These are phyloP conservation scores for Westerdykella aurantiaca DNA, from an alignment of 2,329 filamentous ascomycete species.

Conservation along the genomic window DNA sequence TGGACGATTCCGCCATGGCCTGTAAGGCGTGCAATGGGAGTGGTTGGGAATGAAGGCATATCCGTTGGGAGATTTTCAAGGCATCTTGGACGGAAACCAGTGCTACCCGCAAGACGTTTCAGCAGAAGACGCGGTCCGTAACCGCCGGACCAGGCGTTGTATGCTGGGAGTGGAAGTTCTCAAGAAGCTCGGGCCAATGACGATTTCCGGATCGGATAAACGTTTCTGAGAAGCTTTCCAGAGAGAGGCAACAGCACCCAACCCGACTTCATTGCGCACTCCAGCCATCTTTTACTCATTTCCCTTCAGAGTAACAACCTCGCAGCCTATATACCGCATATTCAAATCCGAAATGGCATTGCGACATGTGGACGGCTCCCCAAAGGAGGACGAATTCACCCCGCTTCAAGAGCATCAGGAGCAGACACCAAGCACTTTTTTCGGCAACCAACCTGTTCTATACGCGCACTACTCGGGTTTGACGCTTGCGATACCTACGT, in stretches of 20 bases:
- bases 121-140: too few relatives aligned
- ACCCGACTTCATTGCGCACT: too few relatives aligned
- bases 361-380: slow-evolving; percentile 52
- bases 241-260: too few relatives aligned
- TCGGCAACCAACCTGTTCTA: slow-evolving; percentile 63
- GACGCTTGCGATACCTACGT: slow-evolving; percentile 53
- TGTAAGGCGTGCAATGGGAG: slow-evolving; percentile 36
- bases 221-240: too few relatives aligned
- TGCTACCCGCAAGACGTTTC: neutral
- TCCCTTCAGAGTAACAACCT: too few relatives aligned
- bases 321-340: too few relatives aligned
- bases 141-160: too few relatives aligned
- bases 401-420: slow-evolving; percentile 63
- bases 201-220: too few relatives aligned
- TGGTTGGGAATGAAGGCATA: slow-evolving; percentile 39
- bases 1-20: slow-evolving; percentile 45
- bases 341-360: slow-evolving; percentile 26
- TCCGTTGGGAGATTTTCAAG: slow-evolving; percentile 10
- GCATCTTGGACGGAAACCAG: slow-evolving; percentile 7
- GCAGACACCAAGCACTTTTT: slow-evolving; percentile 67
- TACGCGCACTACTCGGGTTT: slow-evolving; percentile 56
- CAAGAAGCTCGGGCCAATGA: too few relatives aligned
- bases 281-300: too few relatives aligned
- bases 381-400: slow-evolving; percentile 55
- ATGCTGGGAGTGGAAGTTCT: too few relatives aligned